Base-by-base conservation (phyloP, 768 basidiomycete species). In the Leccinellum albellum region DNA sequence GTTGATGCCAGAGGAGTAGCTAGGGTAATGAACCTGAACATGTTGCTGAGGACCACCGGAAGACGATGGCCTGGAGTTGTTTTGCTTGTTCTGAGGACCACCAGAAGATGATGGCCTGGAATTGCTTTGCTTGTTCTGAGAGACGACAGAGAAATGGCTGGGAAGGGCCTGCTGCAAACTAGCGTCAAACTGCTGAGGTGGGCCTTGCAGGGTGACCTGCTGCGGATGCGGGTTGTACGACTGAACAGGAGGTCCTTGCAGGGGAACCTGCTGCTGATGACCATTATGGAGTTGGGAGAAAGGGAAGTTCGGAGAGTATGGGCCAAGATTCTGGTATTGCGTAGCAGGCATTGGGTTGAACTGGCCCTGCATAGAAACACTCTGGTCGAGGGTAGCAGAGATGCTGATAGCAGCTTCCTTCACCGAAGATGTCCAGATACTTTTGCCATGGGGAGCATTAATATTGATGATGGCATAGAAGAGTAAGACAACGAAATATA, bases 341-440 rank as follows among this genome's bases (percentile, higher is more conserved):
- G 20, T 12, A 26, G 13, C 50, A n/a, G 57, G 56, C 21, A 32
- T 50, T 1, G 59, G 33, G 9, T 47, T 21, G 46, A 50, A 53
- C 58, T 46, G 64, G 15, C 63, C 44, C 53, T 57, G 35, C 49
- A 62, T 45, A 15, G 56, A 50, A n/a, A 51, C 28, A 33, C 17
- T 48, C 15, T 35, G 29, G 21, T 46, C 54, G 15, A 40, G 35
- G n/a, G 58, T 17, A 31, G 42, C 33, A 4, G 57, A 37, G 9
- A 26, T 23, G 10, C 33, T 35, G 3, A 17, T n/a, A 26, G 58
- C 24, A 6, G 64, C 67, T 52, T 64, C 67, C 3, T 53, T 50
- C 24, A 70, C 61, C 20, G 67, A 71, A 46, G 53, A 6, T 1
- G 51, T 64, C 70, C 71, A 69, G 3, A 73, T 32, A 23, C 59